These are phyloP conservation scores for Skeletonema tropicum DNA, from an alignment of 108 stramenopile species.

Conservation along the genomic window DNA sequence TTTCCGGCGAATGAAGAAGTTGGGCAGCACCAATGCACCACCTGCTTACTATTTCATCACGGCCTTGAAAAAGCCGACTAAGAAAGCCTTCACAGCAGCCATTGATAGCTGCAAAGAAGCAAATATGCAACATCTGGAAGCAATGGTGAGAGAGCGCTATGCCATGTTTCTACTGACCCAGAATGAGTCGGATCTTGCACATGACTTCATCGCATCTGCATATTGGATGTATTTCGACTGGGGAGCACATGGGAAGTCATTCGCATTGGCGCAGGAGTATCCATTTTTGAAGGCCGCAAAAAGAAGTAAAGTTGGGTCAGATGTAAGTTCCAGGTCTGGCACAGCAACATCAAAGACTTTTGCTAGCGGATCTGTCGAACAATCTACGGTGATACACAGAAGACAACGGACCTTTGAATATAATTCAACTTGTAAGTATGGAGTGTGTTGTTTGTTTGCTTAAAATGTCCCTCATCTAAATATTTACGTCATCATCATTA, in stretches of 20 bases:
- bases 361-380: neutral
- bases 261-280: constrained; percentile 3
- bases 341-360: neutral
- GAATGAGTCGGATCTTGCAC: neutral
- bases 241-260: constrained; percentile 32
- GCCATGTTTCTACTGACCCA: constrained; percentile 19
- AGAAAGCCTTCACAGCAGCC: constrained; percentile 26
- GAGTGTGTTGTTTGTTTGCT: too few relatives aligned
- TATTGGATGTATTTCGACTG: constrained; percentile 44
- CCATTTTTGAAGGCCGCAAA: neutral
- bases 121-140: constrained; percentile 30
- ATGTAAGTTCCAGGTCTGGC: neutral
- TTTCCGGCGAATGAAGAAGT: constrained; percentile 28
- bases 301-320: neutral
- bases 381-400: neutral
- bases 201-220: constrained; percentile 18
- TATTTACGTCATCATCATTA: too few relatives aligned
- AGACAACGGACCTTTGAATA: neutral
- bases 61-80: constrained; percentile 31
- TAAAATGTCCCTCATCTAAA: too few relatives aligned
- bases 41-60: constrained; percentile 27
- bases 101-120: constrained; percentile 29
- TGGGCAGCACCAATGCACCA: too few relatives aligned
- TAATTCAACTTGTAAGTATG: neutral
- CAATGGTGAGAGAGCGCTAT: constrained; percentile 45